Conservation (phyloP, 2,329 filamentous ascomycete species). For the Colletotrichum musicola region DNA sequence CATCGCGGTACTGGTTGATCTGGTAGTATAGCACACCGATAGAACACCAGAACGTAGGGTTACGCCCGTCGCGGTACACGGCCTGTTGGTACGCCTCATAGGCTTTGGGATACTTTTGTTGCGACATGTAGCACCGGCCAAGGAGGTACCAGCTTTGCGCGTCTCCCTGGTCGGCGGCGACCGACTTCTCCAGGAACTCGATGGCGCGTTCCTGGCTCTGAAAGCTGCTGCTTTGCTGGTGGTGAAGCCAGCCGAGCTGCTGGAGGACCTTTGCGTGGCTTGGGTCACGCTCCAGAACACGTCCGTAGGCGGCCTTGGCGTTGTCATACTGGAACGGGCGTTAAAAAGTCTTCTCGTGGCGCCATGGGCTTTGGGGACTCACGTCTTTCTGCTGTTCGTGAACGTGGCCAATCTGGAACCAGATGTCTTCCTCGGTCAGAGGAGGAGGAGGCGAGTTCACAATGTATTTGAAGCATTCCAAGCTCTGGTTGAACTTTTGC, state of each 20-base stretch:
- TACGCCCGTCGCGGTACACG: conserved; percentile 96
- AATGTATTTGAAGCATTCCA: conserved; percentile 99
- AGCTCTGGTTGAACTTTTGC: conserved; percentile 89
- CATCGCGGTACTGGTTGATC: conserved; percentile 99
- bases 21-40: conserved; percentile 99
- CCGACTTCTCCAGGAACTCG: conserved; percentile 96
- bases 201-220: conserved; percentile 95
- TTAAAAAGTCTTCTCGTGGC: conserved; percentile 42
- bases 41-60: conserved; percentile 99
- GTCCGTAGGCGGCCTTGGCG: conserved; percentile 91
- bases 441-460: conserved; percentile 92
- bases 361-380: conserved; percentile 55
- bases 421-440: conserved; percentile 96
- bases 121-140: conserved; percentile 98
- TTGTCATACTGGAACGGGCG: conserved; percentile 80
- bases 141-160: conserved; percentile 99
- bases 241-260: conserved; percentile 96
- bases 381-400: conserved; percentile 99
- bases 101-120: conserved; percentile 98
- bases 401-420: conserved; percentile 99
- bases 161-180: conserved; percentile 91
- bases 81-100: conserved; percentile 99
- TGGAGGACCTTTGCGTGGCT: conserved; percentile 98
- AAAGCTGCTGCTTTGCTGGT: conserved; percentile 94
- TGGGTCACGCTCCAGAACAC: conserved; percentile 93